Evolutionary conservation across 306 rosid species (phyloP), one percentile per base, ranked within the genome.

Genomic region (Phaseolus lunatus): DNA sequence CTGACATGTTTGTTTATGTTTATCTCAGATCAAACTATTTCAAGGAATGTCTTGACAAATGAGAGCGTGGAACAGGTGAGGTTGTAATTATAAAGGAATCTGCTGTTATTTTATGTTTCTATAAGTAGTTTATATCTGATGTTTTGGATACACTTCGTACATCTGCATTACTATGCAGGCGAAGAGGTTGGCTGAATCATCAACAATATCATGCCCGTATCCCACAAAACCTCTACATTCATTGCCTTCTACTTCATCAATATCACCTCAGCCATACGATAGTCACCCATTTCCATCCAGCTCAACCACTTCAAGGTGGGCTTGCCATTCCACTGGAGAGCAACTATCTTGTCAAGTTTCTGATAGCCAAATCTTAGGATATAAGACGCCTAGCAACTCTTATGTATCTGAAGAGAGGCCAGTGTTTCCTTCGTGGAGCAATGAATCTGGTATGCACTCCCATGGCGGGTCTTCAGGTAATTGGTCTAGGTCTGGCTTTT

Each of bases 401-500:
- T 66, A 81, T 75, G 80, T 78, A 56, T 78, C 93, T 43, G 97
- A 94, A 87, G 96, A 89, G 82, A 92, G 80, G 85, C 83, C 85
- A 39, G 79, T 26, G 53, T 81, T 76, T 61, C 90, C 92, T 35
- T 75, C 89, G 6, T 86, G 88, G 83, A 82, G 91, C 89, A 92
- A 87, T 73, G 95, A 88, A 78, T 87, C 87, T 22, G 43, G 83
- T 37, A 81, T 82, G 85, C 86, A 80, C 37, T 89, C 96, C 67
- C 82, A 50, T 47, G 88, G 88, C 67, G 94, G 89, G 24, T 92
- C 97, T 66, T 92, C 95, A 41, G 96, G 90, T 78, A 83, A 93
- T 82, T 94, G 98, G 92, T 94, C 97, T 73, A 79, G 90, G 86
- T 84, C 89, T 87, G 93, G 90, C 62, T 89, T 94, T 87, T 86